Conservation (phyloP, 768 basidiomycete genomes). For the Vararia minispora region DNA sequence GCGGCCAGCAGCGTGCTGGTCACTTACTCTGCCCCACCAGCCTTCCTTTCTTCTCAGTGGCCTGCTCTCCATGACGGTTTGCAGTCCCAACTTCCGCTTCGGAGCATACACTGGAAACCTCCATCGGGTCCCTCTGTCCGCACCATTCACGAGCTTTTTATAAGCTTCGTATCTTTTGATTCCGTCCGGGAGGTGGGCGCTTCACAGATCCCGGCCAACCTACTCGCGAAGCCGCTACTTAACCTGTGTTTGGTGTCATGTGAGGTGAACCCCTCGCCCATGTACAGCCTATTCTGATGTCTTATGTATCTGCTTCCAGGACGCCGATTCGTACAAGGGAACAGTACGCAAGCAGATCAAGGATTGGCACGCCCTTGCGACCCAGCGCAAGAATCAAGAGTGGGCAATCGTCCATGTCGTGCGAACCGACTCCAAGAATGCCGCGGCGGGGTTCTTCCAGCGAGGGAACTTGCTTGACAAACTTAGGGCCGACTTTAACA, state of each 20-base stretch:
- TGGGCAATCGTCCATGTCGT: slow-evolving; percentile 89
- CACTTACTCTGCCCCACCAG: slow-evolving; percentile 54
- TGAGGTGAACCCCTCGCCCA: slow-evolving; percentile 47
- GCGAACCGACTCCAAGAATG: slow-evolving; percentile 51
- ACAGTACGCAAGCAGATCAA: slow-evolving; percentile 78
- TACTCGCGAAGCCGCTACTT: slow-evolving; percentile 80
- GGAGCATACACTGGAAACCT: slow-evolving; percentile 90
- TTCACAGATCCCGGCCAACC: slow-evolving; percentile 63
- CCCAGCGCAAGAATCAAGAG: slow-evolving; percentile 73
- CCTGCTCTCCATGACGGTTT: slow-evolving; percentile 55
- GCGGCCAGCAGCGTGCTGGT: slow-evolving; percentile 46
- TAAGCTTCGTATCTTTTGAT: slow-evolving; percentile 61
- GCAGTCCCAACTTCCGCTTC: slow-evolving; percentile 67
- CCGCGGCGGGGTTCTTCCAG: slow-evolving; percentile 64
- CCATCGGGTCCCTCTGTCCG: slow-evolving; percentile 56
- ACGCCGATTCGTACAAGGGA: slow-evolving; percentile 67
- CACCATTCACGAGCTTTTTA: slow-evolving; percentile 83
- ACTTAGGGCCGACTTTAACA: slow-evolving; percentile 85
- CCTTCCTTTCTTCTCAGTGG: slow-evolving; percentile 65
- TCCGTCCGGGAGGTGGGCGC: slow-evolving; percentile 60
- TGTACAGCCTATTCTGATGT: slow-evolving; percentile 9
- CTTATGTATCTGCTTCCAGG: slow-evolving; percentile 23
- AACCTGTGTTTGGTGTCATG: slow-evolving; percentile 82
- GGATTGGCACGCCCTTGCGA: slow-evolving; percentile 73
- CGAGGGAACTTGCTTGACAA: slow-evolving; percentile 83